Evolutionary conservation across 495 filamentous ascomycete species (phyloP), one percentile per base, ranked within the genome.

Genomic region (Neurospora sp.): DNA sequence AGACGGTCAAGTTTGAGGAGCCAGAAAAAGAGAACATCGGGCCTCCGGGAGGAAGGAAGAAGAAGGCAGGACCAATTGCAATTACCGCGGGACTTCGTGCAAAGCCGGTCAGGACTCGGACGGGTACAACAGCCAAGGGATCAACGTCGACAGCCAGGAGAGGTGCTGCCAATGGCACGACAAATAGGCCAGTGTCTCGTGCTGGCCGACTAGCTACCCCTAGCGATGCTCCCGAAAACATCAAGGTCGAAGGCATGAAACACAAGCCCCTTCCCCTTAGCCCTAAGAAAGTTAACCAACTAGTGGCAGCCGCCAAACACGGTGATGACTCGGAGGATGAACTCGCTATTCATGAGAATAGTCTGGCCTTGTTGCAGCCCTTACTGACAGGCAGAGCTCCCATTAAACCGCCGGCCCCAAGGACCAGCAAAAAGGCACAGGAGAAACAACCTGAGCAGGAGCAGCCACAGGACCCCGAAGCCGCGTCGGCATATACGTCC

Each of bases 221-320:
- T 27, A 8, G 14, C 20, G 71, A 73, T 5, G 72, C 77, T 16
- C 37, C 71, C 76, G 40, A 73, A 72, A 20, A 81, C 78, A 70
- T 40, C 76, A 2, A 70, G 76, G 59, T 39, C 40, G 39, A 82
- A 82, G 72, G 70, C 78, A 1, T 65, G 79, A 39, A 65, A 35
- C 22, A 74, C 41, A 82, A 79, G 73, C 76, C 78, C 27, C 73
- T 74, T 42, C 80, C 80, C 40, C 73, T 89, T 44, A 87, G 86
- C 77, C 87, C 87, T 78, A 89, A 87, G 82, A 89, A 89, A 80
- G 81, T 85, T 75, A 86, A 82, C 59, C 84, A 87, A 79, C 77
- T 88, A 69, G 69, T 79, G 8, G 38, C 82, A 59, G 81, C 82
- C 45, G 68, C 73, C 22, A 65, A 65, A 65, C 53, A 35, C 53